Base-by-base conservation (phyloP, 768 basidiomycete genomes). In the Candolleomyces efflorescens region DNA sequence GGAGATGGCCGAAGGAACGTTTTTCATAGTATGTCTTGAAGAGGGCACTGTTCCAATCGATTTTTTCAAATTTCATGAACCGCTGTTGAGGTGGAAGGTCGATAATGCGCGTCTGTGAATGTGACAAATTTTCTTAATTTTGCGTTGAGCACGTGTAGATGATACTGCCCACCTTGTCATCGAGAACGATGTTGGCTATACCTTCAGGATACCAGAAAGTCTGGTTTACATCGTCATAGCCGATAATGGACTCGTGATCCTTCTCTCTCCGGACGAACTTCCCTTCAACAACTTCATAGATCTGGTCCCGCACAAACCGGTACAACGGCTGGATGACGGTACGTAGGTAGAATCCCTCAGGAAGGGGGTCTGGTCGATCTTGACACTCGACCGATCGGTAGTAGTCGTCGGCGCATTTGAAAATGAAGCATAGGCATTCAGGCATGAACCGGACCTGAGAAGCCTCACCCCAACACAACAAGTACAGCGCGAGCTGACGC, bases 161-260 rank as follows among this genome's bases (percentile, higher is more conserved):
- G n/a, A n/a, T n/a, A n/a, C n/a, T n/a, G n/a, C n/a, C 56, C 64
- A 94, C 93, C 66, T 90, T 91, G 70, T 98, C 94, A 37, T 77
- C 80, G 27, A 98, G 81, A 13, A 94, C 86, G 63, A 99, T 98
- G 64, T 92, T 89, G 0, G 92, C 90, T 54, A 99, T 82, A 52
- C 97, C 97, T 71, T 99, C 97, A 2, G 97, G 97, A 71, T 98
- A 99, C 97, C 97, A 99, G 75, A 99, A 99, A 22, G 98, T 78
- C 68, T 99, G 97, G 71, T 99, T 99, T 75, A 99, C 92, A 70
- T 99, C 97, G 71, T 99, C 97, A 69, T 99, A 99, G n/a, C 97
- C 97, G 64, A 98, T 94, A 69, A 98, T 92, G 64, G 93, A 79
- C 60, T 94, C 84, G 73, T 98, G 97, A 66, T 98, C 97, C 72